phyloP scores from a whole-genome alignment of 345 rosid genomes.

The Cochlearia excelsa region DNA sequence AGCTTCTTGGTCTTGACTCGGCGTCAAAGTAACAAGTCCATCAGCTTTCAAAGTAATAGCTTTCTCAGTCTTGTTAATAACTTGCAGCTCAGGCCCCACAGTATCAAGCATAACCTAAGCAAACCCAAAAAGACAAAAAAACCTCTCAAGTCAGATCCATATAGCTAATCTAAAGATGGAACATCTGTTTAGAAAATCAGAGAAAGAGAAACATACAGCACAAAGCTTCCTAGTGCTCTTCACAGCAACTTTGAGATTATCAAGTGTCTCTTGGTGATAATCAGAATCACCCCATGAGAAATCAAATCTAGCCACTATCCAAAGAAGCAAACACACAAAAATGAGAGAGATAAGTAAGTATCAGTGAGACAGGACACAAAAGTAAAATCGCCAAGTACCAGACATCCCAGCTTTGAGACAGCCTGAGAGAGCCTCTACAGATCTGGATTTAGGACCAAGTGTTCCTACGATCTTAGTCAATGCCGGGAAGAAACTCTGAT shows the following conservation, averaged over 20 bases:
- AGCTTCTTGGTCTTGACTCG: constrained; percentile 72
- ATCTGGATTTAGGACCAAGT: constrained; percentile 78
- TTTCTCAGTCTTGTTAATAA: constrained; percentile 68
- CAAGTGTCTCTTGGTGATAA: constrained; percentile 85
- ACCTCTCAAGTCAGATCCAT: background rate
- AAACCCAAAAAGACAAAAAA: background rate
- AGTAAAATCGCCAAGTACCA: constrained; percentile 36
- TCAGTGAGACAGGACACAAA: background rate
- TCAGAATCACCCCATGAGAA: constrained; percentile 81
- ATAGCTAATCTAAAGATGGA: constrained; percentile 17
- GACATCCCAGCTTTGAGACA: constrained; percentile 96
- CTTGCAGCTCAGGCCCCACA: constrained; percentile 92
- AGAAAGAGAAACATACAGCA: constrained; percentile 49
- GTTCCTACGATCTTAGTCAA: constrained; percentile 97
- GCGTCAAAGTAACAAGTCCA: constrained; percentile 72
- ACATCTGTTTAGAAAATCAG: background rate
- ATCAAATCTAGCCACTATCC: constrained; percentile 79
- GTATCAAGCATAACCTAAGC: constrained; percentile 92
- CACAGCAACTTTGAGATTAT: constrained; percentile 68
- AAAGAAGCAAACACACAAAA: constrained; percentile 1
- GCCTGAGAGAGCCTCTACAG: constrained; percentile 64
- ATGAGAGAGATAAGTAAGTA: background rate
- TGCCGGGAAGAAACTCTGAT: constrained; percentile 90
- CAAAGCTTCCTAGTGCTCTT: constrained; percentile 84
- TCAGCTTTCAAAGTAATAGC: constrained; percentile 72